Conservation (phyloP, 2,329 filamentous ascomycete species). For the Calonectria hongkongensis region DNA sequence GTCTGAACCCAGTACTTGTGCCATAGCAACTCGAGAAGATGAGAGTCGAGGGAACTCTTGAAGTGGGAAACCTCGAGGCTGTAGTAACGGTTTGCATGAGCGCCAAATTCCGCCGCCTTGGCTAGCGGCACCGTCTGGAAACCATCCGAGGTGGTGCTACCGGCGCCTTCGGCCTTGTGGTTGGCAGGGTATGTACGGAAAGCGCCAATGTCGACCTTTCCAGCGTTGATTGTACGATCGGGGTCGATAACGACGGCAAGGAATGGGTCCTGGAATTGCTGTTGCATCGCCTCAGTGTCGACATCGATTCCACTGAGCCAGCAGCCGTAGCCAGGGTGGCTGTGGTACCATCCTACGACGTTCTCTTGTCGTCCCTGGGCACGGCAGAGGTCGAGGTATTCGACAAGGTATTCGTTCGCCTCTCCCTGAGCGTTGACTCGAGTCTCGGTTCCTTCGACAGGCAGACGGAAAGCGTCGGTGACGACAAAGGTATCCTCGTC, state of each 20-base stretch:
- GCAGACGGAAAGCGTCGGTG: constrained; percentile 93
- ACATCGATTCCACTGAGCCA: constrained; percentile 99
- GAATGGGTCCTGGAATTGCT: constrained; percentile 91
- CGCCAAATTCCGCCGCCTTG: constrained; percentile 97
- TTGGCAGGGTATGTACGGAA: constrained; percentile 92
- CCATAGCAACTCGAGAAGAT: constrained; percentile 92
- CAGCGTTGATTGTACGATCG: constrained; percentile 93
- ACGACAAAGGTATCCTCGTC: constrained; percentile 90
- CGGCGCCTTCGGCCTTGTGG: constrained; percentile 72
- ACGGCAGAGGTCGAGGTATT: constrained; percentile 85
- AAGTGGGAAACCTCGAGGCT: constrained; percentile 93
- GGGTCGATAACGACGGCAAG: constrained; percentile 97
- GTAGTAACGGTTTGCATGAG: constrained; percentile 94
- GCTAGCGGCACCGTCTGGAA: constrained; percentile 89
- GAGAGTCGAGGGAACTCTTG: constrained; percentile 92
- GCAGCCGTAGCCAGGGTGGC: constrained; percentile 97
- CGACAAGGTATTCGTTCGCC: constrained; percentile 97
- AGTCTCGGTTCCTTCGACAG: constrained; percentile 98
- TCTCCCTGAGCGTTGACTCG: constrained; percentile 96
- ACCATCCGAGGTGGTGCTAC: constrained; percentile 67
- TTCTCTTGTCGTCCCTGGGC: constrained; percentile 90
- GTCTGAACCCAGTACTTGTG: constrained; percentile 99
- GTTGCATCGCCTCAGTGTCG: constrained; percentile 88
- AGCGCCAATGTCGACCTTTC: constrained; percentile 97
- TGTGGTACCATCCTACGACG: constrained; percentile 98